phyloP scores from a whole-genome alignment of 2,329 filamentous ascomycete genomes.

The Microascus cirrosus region DNA sequence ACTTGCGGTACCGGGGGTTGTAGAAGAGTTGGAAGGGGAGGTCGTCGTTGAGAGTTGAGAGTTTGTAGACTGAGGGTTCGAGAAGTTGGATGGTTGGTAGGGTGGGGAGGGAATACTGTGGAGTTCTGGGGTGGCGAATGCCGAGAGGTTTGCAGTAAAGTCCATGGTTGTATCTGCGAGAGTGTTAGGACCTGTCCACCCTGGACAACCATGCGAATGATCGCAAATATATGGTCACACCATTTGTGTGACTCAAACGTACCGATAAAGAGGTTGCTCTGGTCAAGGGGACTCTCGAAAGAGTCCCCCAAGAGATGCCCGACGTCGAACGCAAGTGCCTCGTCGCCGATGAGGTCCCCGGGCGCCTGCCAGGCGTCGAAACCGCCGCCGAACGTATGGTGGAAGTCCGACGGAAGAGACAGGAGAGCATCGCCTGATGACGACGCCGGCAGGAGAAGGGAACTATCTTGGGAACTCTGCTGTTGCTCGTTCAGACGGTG shows the following conservation, averaged over 20 bases:
- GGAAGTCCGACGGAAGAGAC: not conserved
- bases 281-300: not conserved
- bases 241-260: not conserved
- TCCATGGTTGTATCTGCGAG: constrained; percentile 3
- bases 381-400: not conserved
- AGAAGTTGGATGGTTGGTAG: not conserved
- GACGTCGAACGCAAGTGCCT: not conserved
- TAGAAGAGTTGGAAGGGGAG: not conserved
- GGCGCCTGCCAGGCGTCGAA: not conserved
- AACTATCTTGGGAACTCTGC: not conserved
- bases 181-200: not conserved
- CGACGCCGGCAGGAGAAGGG: not conserved
- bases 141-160: not conserved
- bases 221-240: not conserved
- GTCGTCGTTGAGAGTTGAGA: not conserved
- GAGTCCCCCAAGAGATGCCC: not conserved
- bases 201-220: not conserved
- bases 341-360: not conserved
- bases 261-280: constrained; percentile 1
- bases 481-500: not conserved
- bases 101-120: not conserved
- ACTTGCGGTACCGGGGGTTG: constrained; percentile 9
- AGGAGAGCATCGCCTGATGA: not conserved
- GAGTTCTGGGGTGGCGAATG: not conserved
- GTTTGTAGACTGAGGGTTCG: not conserved